A percentile compares a stretch with the other conserved stretches of the same genome.
Evolutionary conservation across 139 green algal species (phyloP).

Genomic region (Mychonastes homosphaera): DNA sequence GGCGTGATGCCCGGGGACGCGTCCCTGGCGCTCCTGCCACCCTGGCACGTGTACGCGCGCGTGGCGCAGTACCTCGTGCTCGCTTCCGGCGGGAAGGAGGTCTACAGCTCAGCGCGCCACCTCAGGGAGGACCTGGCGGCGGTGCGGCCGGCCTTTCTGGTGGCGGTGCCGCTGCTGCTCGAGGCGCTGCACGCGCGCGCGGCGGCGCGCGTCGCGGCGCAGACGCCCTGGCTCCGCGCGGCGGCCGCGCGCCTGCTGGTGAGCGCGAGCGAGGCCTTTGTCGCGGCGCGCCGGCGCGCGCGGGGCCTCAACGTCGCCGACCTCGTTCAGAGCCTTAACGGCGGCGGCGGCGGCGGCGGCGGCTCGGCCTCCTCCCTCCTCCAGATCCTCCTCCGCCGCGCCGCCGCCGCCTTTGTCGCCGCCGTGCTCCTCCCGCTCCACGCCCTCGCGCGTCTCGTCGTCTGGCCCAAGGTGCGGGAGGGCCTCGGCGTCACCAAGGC

Average conservation of each 20-base stretch:
- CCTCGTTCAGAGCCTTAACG: too few species aligned
- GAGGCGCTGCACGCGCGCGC: constrained; percentile 71
- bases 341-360: too few species aligned
- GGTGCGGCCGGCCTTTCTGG: constrained; percentile 68
- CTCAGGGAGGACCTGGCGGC: constrained; percentile 70
- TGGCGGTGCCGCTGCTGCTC: constrained; percentile 87
- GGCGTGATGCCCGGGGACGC: constrained; percentile 29
- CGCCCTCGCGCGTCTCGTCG: constrained; percentile 20
- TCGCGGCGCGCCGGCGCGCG: constrained; percentile 30
- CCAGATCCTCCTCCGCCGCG: constrained; percentile 2
- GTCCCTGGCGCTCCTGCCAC: constrained; percentile 72
- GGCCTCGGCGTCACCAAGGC: constrained; percentile 39
- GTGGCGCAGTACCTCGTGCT: constrained; percentile 16
- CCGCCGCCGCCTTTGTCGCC: background rate
- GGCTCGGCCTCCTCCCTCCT: too few species aligned
- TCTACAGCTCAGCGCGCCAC: constrained; percentile 71
- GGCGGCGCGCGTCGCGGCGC: too few species aligned
- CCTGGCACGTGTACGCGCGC: constrained; percentile 86
- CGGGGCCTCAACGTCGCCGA: too few species aligned
- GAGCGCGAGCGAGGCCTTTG: constrained; percentile 29
- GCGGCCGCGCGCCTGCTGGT: constrained; percentile 39
- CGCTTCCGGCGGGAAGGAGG: constrained; percentile 10
- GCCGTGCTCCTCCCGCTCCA: constrained; percentile 39
- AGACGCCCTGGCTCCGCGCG: too few species aligned
- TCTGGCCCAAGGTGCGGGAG: constrained; percentile 46